These are phyloP conservation scores for Fusarium liriodendri DNA, from an alignment of 2,329 filamentous ascomycete species.

Conservation along the genomic window DNA sequence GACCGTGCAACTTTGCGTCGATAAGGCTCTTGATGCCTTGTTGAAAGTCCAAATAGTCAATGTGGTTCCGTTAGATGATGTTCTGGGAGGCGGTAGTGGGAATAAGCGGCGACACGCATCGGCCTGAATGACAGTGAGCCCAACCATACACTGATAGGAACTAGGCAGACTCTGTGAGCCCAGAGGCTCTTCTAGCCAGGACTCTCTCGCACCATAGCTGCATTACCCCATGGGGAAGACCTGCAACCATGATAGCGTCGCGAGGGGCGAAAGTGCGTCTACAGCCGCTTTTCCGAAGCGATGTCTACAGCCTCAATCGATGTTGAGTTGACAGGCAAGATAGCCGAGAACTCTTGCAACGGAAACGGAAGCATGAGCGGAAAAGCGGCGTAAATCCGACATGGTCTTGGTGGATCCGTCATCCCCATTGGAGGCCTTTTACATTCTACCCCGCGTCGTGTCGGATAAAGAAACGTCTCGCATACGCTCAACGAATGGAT, in stretches of 20 bases:
- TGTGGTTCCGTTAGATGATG: no score
- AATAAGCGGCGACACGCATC: no score
- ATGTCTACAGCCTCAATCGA: not conserved
- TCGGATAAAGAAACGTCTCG: not conserved
- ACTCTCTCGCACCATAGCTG: no score
- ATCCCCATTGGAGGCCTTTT: not conserved
- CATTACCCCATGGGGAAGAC: constrained; percentile 2
- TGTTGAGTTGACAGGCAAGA: not conserved
- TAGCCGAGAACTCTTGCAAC: not conserved
- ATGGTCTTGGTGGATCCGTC: not conserved
- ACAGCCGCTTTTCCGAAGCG: not conserved
- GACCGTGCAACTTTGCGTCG: no score
- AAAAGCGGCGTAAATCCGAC: not conserved
- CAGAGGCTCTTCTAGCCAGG: no score
- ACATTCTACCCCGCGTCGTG: not conserved
- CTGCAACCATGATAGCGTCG: not conserved
- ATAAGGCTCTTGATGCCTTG: no score
- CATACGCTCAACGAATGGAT: not conserved
- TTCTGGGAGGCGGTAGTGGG: no score
- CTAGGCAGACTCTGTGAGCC: no score
- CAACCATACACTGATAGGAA: no score
- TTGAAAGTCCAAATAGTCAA: no score
- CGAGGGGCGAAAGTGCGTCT: not conserved
- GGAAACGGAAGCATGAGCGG: not conserved
- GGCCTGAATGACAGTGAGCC: no score